Conservation (phyloP, 306 rosid genomes). For the Myrica gale region DNA sequence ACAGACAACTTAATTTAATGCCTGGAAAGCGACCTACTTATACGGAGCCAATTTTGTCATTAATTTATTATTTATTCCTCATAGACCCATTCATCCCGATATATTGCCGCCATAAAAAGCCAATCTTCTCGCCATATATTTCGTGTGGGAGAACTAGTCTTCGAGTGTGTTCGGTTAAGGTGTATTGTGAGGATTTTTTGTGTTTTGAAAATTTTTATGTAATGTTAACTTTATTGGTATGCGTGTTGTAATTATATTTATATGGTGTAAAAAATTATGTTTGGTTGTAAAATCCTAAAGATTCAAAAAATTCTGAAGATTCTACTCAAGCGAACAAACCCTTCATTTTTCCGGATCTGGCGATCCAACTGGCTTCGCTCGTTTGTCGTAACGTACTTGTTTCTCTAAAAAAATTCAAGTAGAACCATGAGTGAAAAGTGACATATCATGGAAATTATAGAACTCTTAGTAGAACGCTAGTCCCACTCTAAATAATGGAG, state of each 20-base stretch:
- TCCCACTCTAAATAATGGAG: background rate
- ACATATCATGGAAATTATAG: conserved; percentile 14
- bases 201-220: too few species aligned
- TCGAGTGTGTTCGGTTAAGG: too few species aligned
- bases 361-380: conserved; percentile 29
- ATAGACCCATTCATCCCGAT: background rate
- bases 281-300: too few species aligned
- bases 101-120: too few species aligned
- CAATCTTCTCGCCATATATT: background rate
- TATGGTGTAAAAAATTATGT: too few species aligned
- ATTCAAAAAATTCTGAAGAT: too few species aligned
- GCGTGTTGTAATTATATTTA: too few species aligned
- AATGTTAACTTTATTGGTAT: too few species aligned
- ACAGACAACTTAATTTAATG: conserved; percentile 1
- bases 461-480: conserved; percentile 4
- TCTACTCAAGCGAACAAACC: too few species aligned
- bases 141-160: background rate
- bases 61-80: background rate
- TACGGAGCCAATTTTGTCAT: background rate
- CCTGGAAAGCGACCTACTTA: conserved; percentile 5
- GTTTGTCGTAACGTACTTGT: background rate
- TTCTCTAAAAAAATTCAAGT: background rate
- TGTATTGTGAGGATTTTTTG: too few species aligned
- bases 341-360: conserved; percentile 22
- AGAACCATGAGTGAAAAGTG: background rate